A percentile compares a stretch with the other conserved stretches of the same genome.
phyloP scores from a whole-genome alignment of 257 asterid genomes.

The Paraleonurus japonicus region DNA sequence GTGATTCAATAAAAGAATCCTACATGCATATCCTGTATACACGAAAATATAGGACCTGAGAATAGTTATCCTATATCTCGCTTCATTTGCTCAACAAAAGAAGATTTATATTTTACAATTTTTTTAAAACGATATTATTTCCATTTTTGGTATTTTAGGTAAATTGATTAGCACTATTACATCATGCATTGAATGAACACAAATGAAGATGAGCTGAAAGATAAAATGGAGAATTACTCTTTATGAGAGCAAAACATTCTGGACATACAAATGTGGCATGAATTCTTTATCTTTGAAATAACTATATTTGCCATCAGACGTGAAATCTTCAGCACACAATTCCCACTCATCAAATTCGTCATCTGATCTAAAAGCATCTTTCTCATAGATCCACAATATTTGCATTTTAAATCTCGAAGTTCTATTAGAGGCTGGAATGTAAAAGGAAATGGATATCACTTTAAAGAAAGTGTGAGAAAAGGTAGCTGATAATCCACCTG shows the following conservation, averaged over 20 bases:
- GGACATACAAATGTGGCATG: conserved; percentile 47
- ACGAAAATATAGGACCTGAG: neutral
- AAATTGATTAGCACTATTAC: neutral
- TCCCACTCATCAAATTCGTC: conserved; percentile 85
- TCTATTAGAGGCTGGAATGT: conserved; percentile 68
- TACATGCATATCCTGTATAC: neutral
- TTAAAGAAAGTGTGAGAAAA: conserved; percentile 2
- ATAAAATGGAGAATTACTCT: conserved; percentile 29
- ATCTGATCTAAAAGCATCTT: conserved; percentile 52
- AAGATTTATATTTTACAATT: too few relatives aligned
- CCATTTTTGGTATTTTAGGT: neutral
- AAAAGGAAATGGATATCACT: conserved; percentile 20
- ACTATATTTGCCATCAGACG: conserved; percentile 50
- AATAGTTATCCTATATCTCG: neutral
- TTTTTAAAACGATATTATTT: too few relatives aligned
- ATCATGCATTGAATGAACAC: neutral
- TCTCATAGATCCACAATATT: conserved; percentile 79
- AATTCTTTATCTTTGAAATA: conserved; percentile 39
- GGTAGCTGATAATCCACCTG: neutral
- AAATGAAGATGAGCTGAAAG: neutral
- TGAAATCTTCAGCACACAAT: conserved; percentile 74
- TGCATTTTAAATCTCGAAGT: conserved; percentile 58
- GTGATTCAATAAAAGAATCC: neutral
- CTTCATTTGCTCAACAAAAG: too few relatives aligned
- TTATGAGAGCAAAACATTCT: conserved; percentile 35